Evolutionary conservation across 176 grass and related monocot genomes (phyloP), one percentile per base, ranked within the genome.

Genomic region (Carex parvula): DNA sequence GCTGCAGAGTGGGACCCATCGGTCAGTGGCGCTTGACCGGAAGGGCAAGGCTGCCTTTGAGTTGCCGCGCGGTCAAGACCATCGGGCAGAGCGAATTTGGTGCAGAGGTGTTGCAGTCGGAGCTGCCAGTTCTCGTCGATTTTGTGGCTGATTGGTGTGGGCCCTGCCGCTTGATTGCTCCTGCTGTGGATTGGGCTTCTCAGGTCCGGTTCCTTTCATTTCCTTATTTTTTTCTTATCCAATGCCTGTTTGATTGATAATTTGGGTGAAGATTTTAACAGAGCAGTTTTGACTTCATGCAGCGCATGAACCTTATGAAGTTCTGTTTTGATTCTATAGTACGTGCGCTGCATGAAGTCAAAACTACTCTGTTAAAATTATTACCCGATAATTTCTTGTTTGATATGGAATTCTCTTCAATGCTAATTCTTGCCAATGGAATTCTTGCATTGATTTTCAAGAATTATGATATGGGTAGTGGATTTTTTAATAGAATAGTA

Each of bases 91-190:
- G 87, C 55, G 91, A 99, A 69, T 99, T 98, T 84, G 53, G 84
- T 22, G 78, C 84, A 21, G 93, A 90, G 88, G 96, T 99, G 10
- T 54, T 99, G 85, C 89, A 87, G 64, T 95, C 96, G 41, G 91
- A 95, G 24, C 57, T 99, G 2, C 96, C 93, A 10, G 96, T 95
- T 62, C 93, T 99, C 55, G 96, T 99, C 14, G 96, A 99, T 67
- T 99, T 99, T 87, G 90, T 99, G 52, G 96, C 96, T 5, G 91
- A 93, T 10, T 95, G 96, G 96, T 99, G 96, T 82, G 96, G 96
- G 16, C 96, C 96, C 57, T 99, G 96, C 91, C 92, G 93, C 60
- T 83, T 95, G 85, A 92, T 99, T 76, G 85, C 93, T 10, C 90
- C 96, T 13, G 80, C 87, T 80, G 85, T 99, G 21, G 96, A 99